Base-by-base conservation (phyloP, 768 basidiomycete genomes). In the Mycena floridula region DNA sequence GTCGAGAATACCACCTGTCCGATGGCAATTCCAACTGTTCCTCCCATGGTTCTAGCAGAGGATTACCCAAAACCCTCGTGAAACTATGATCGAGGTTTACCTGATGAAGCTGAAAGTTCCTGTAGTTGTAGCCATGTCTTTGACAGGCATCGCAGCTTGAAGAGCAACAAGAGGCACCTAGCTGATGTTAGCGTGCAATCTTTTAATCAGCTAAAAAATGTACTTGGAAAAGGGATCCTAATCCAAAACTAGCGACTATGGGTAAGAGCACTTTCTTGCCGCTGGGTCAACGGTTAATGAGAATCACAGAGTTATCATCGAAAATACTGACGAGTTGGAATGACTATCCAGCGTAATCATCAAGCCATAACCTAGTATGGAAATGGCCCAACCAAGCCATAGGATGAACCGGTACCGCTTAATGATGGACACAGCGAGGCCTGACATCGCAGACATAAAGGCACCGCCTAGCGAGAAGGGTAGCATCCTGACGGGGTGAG, bases 61-160 rank as follows among this genome's bases (percentile, higher is more conserved):
- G 15, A 15, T 23, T 25, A 9, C 13, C n/a, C 15, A 41, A 20
- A 13, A 7, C 20, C 23, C n/a, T 32, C 28, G 28, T 36, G 44
- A n/a, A 48, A 37, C 3, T 25, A 39, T 36, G 21, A 42, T 22
- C 23, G 4, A n/a, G 15, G 44, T 63, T 24, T 57, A 81, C 77
- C 84, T 73, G 50, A 91, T 65, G 55, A 92, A 82, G 18, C 76
- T 74, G 54, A 83, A 85, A 0, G 80, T 79, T 1, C 75, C 67
- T 0, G 89, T 89, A 43, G 78, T 80, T 2, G 89, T 89, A 3
- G 89, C 87, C 87, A 91, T 89, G 50, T 91, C 87, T 53, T 80
- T 82, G 15, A 88, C 54, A 0, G 90, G 90, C 89, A 93, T 93
- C 1, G 89, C 83, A 2, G 88, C 86, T 63, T 92, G 89, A 12